Evolutionary conservation across 768 basidiomycete genomes (phyloP).

Genomic region (Tricholoma saponaceum): DNA sequence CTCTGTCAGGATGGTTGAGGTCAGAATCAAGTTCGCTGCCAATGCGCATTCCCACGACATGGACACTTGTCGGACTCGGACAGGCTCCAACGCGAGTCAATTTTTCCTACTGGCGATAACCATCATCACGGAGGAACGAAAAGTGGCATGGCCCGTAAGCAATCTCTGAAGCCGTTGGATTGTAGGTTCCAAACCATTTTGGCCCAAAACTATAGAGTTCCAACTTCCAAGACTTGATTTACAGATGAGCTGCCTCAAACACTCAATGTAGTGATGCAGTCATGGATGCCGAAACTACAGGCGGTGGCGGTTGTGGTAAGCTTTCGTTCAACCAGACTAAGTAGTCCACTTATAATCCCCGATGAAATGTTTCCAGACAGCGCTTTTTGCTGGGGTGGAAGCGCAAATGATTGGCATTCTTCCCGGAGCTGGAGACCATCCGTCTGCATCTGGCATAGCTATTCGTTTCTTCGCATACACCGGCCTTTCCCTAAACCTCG

Average conservation of each 20-base stretch:
- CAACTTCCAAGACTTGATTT: not conserved
- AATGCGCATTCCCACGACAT: too few relatives aligned
- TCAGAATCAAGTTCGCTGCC: too few relatives aligned
- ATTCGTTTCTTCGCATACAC: conserved; percentile 18
- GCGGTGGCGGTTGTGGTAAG: conserved; percentile 17
- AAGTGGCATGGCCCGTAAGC: not conserved
- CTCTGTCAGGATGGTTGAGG: too few relatives aligned
- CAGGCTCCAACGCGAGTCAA: too few relatives aligned
- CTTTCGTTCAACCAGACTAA: not conserved
- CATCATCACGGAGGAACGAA: not conserved
- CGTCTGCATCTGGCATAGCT: conserved; percentile 6
- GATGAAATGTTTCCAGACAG: conserved; percentile 9
- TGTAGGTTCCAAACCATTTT: not conserved
- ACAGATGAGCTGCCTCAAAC: conserved; percentile 17
- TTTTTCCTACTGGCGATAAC: not conserved
- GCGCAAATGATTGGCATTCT: conserved; percentile 15
- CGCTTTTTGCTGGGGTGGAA: conserved; percentile 15
- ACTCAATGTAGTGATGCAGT: conserved; percentile 15
- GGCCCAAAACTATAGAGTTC: not conserved
- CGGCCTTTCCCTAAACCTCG: conserved; percentile 18
- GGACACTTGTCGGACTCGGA: too few relatives aligned
- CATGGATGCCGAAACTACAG: conserved; percentile 18
- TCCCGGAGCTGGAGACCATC: not conserved
- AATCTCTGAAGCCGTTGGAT: conserved; percentile 1
- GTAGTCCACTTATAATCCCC: not conserved